Evolutionary conservation across 1,139 yeast genomes (phyloP), one percentile per base, ranked within the genome.

Genomic region (Lodderomyces beijingensis): DNA sequence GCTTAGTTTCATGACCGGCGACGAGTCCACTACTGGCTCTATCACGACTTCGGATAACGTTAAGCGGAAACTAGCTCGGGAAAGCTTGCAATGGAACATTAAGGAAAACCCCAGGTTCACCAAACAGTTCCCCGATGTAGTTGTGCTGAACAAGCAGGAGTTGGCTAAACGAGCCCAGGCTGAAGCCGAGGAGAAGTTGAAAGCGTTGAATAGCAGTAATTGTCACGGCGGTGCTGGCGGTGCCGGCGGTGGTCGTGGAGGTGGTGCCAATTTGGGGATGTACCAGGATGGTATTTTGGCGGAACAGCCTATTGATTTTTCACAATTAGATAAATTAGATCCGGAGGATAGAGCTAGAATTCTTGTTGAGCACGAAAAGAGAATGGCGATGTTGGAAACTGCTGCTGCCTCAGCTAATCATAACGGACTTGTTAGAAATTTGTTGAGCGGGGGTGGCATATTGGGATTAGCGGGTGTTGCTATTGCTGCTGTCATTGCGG

Each of bases 1-100:
- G 31, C 62, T 88, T 44, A 83, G 95, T 50, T 88, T 88, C 50
- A 88, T 88, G 96, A 86, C 41, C 70, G 91, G 45, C 5, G 55
- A 57, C 30, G 70, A 65, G 36, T 42, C 49, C 24, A 65, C 70
- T 27, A 62, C 70, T 1, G 70, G 70, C 1, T 60, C 67, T 15
- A 63, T 65, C 16, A 49, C 42, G 22, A 59, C 70, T 10, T 57
- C 59, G 23, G 67, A 61, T 16, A 46, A 46, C 18, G 64, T 64
- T 25, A 68, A 66, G 50, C 46, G 51, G 22, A 59, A 54, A 36
- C 53, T 62, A 35, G 67, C 71, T 7, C 45, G 66, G 66, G 73
- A 69, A 25, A 79, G 93, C 36, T 70, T 70, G 45, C 64, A 63
- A 19, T 88, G 82, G 80, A 89, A 89, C 54, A 59, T 72, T 16